phyloP scores from a whole-genome alignment of 495 filamentous ascomycete species.

The Penicillium nucicola region DNA sequence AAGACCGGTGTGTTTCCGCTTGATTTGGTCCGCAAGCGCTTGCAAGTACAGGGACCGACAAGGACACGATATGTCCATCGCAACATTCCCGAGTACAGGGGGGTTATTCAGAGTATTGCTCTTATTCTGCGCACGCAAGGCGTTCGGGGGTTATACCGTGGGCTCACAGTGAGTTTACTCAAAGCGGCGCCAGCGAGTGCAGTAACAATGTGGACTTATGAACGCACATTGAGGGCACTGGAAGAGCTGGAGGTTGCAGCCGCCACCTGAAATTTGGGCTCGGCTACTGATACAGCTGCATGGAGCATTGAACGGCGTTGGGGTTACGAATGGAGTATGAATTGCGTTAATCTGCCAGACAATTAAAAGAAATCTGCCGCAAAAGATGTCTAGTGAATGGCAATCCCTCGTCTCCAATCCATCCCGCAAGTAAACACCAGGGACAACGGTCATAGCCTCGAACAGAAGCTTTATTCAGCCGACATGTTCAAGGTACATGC shows the following conservation, averaged over 20 bases:
- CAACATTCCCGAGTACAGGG: conserved; percentile 82
- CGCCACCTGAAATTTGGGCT: neutral
- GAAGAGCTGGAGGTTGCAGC: conserved; percentile 41
- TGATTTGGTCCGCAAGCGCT: conserved; percentile 87
- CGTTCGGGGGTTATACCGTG: conserved; percentile 77
- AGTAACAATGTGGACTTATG: conserved; percentile 98
- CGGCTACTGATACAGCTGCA: neutral
- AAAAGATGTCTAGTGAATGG: too few species aligned
- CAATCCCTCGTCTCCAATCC: too few species aligned
- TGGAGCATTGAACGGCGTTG: conserved; percentile 12
- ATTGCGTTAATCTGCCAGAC: too few species aligned
- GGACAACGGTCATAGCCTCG: too few species aligned
- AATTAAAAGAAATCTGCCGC: too few species aligned
- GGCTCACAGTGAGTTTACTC: conserved; percentile 80
- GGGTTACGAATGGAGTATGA: neutral
- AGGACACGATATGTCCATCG: conserved; percentile 72
- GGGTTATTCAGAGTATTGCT: conserved; percentile 60
- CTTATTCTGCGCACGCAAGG: conserved; percentile 73
- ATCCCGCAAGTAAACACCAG: too few species aligned
- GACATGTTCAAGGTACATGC: too few species aligned
- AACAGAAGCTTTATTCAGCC: too few species aligned
- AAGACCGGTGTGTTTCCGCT: conserved; percentile 92
- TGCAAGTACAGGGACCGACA: conserved; percentile 94
- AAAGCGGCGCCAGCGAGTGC: conserved; percentile 96
- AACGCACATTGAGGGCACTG: conserved; percentile 61